These are phyloP conservation scores for Lolium multiflorum DNA, from an alignment of 176 grass and related monocot species.

Conservation along the genomic window DNA sequence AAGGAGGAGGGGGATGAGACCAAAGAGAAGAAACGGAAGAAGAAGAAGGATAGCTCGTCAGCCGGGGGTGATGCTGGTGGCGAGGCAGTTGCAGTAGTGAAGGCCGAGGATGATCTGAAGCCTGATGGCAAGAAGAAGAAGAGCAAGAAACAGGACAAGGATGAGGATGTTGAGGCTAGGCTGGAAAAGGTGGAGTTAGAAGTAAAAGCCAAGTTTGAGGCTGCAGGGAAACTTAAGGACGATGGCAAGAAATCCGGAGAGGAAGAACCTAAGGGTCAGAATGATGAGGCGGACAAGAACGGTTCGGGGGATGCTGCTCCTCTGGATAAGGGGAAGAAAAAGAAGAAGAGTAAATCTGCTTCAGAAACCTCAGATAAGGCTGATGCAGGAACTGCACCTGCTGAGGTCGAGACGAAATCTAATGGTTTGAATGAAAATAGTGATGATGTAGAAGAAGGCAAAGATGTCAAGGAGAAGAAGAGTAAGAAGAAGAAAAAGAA, in stretches of 20 bases:
- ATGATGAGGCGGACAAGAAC: constrained; percentile 4
- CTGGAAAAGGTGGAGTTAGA: constrained; percentile 40
- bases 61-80: not conserved
- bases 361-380: constrained; percentile 37
- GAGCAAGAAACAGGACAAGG: constrained; percentile 54
- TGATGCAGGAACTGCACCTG: constrained; percentile 30
- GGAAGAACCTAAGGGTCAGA: constrained; percentile 32
- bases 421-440: constrained; percentile 22
- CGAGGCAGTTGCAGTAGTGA: not conserved
- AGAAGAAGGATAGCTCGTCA: constrained; percentile 37
- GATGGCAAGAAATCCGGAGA: constrained; percentile 33
- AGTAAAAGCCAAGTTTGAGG: constrained; percentile 26
- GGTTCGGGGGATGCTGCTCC: constrained; percentile 13
- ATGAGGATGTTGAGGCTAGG: constrained; percentile 47
- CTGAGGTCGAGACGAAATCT: constrained; percentile 11
- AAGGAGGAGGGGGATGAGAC: constrained; percentile 27
- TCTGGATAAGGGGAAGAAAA: constrained; percentile 64
- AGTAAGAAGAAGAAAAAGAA: constrained; percentile 55
- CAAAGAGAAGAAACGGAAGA: constrained; percentile 62
- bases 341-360: constrained; percentile 61
- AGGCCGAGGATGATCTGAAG: constrained; percentile 34
- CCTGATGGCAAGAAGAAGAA: constrained; percentile 55
- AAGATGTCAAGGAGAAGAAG: constrained; percentile 50
- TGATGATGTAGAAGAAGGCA: constrained; percentile 31
- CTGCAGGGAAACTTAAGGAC: constrained; percentile 33